phyloP scores from a whole-genome alignment of 1,139 yeast species.

The Candida tetrigidarum region DNA sequence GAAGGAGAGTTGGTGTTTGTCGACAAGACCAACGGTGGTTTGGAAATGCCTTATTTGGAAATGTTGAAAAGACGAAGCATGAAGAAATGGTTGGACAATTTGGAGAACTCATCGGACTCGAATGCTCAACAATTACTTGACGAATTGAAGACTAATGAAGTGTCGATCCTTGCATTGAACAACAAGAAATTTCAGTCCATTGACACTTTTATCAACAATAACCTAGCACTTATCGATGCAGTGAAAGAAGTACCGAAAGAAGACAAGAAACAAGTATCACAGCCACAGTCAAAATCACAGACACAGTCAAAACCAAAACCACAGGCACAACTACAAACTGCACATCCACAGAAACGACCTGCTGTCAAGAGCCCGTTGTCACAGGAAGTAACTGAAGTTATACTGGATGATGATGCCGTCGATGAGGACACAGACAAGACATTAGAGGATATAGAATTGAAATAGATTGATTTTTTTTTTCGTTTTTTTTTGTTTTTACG shows the following conservation, averaged over 20 bases:
- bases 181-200: constrained; percentile 24
- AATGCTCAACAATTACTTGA: constrained; percentile 26
- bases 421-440: constrained; percentile 11
- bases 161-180: constrained; percentile 23
- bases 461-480: constrained; percentile 5
- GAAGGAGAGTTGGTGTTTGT: constrained; percentile 76
- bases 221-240: constrained; percentile 24
- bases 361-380: constrained; percentile 17
- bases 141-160: constrained; percentile 27
- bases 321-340: constrained; percentile 1
- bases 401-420: constrained; percentile 4
- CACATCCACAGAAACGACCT: constrained; percentile 2
- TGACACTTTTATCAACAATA: constrained; percentile 33
- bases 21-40: constrained; percentile 44
- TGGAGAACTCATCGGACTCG: constrained; percentile 21
- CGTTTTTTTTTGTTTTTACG: neutral
- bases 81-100: constrained; percentile 35
- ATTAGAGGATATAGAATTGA: constrained; percentile 14
- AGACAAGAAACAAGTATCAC: neutral
- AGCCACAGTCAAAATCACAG: neutral
- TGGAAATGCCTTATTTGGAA: constrained; percentile 65
- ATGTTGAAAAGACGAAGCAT: constrained; percentile 50
- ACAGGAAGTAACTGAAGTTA: constrained; percentile 15
- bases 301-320: neutral
- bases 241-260: constrained; percentile 8